Evolutionary conservation across 2,329 filamentous ascomycete species (phyloP).

Genomic region (Colletotrichum caudatum): DNA sequence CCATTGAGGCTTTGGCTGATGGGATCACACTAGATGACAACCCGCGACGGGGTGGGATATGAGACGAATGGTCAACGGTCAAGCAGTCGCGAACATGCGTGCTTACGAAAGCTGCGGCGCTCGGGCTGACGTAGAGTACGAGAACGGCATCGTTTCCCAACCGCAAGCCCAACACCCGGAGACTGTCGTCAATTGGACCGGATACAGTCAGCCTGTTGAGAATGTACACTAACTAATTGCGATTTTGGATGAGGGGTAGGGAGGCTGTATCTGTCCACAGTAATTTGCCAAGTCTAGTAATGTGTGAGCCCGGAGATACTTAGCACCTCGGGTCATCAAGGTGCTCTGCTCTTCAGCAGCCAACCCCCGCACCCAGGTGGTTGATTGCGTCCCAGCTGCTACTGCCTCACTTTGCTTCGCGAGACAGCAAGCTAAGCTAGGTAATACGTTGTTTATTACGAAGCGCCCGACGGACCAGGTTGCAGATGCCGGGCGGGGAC

Average conservation of each 20-base stretch:
- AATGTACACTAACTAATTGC: not conserved
- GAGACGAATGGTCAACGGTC: conserved; percentile 22
- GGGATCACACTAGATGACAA: conserved; percentile 21
- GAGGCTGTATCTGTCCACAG: not conserved
- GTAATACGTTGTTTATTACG: conserved; percentile 10
- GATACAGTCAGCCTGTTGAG: not conserved
- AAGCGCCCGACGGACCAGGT: conserved; percentile 11
- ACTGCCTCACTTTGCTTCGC: not conserved
- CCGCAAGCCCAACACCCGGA: no score
- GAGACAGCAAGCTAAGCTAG: conserved; percentile 3
- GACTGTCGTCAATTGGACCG: not conserved
- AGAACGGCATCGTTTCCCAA: not conserved
- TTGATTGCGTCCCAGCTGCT: not conserved
- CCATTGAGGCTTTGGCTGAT: conserved; percentile 18
- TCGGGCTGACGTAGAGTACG: not conserved
- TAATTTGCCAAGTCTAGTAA: not conserved
- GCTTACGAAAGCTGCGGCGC: not conserved
- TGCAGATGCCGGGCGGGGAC: not conserved
- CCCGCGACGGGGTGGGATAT: conserved; percentile 7
- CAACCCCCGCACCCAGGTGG: not conserved
- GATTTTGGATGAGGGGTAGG: not conserved
- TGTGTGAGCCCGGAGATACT: no score
- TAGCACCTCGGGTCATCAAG: not conserved
- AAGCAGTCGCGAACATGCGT: no score
- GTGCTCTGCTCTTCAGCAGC: not conserved